These are phyloP conservation scores for Helenozyma baotianmanensis DNA, from an alignment of 805 yeast species.

Conservation along the genomic window DNA sequence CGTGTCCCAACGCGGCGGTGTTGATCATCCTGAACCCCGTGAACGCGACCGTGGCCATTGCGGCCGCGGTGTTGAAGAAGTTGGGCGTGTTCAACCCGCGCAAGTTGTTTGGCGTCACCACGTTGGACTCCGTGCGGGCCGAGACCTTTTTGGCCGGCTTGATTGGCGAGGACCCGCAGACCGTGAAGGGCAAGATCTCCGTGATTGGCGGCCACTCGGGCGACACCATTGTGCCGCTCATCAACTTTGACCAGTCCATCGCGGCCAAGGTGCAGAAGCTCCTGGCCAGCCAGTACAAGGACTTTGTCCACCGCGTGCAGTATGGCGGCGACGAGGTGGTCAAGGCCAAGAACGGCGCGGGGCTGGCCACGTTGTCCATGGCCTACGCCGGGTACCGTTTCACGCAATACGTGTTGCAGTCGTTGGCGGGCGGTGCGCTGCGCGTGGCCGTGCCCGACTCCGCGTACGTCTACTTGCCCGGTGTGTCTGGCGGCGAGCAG, in stretches of 20 bases:
- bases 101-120: conserved; percentile 44
- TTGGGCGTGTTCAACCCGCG: conserved; percentile 43
- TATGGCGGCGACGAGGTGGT: conserved; percentile 21
- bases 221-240: conserved; percentile 42
- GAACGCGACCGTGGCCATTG: conserved; percentile 44
- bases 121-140: conserved; percentile 43
- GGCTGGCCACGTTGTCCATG: conserved; percentile 19
- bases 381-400: conserved; percentile 20
- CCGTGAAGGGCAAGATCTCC: conserved; percentile 36
- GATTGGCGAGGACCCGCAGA: conserved; percentile 25
- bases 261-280: conserved; percentile 16
- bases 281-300: conserved; percentile 14
- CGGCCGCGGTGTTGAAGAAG: conserved; percentile 45
- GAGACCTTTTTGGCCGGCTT: conserved; percentile 41
- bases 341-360: conserved; percentile 20
- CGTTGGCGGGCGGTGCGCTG: conserved; percentile 4
- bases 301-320: conserved; percentile 16
- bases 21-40: conserved; percentile 45
- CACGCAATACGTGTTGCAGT: conserved; percentile 13
- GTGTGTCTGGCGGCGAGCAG: conserved; percentile 44
- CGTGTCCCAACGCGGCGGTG: conserved; percentile 40
- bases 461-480: conserved; percentile 52
- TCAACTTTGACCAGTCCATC: conserved; percentile 15
- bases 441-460: conserved; percentile 35
- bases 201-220: conserved; percentile 47